Evolutionary conservation across 768 basidiomycete species (phyloP).

Genomic region (Trametes cubensis): DNA sequence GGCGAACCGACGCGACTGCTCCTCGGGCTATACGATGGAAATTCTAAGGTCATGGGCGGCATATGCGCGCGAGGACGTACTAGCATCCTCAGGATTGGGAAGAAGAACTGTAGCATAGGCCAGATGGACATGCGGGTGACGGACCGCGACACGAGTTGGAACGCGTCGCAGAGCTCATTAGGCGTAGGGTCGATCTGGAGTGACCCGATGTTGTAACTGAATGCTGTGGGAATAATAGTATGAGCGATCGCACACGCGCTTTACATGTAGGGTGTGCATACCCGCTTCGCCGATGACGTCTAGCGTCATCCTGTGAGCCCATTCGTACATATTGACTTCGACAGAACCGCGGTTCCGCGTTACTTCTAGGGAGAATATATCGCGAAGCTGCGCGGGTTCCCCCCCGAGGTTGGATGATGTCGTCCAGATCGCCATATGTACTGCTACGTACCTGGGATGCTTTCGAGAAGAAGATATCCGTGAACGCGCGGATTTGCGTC

Average conservation of each 20-base stretch:
- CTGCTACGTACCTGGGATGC: conserved; percentile 44
- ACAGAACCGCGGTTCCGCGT: conserved; percentile 27
- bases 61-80: background rate
- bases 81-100: conserved; percentile 30
- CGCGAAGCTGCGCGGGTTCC: conserved; percentile 22
- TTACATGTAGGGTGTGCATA: conserved; percentile 4
- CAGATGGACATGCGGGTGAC: conserved; percentile 2
- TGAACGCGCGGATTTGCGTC: conserved; percentile 58
- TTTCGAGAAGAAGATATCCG: conserved; percentile 59
- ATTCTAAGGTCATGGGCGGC: too few species aligned
- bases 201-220: conserved; percentile 38
- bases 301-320: conserved; percentile 40
- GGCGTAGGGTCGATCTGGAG: conserved; percentile 29
- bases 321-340: conserved; percentile 36
- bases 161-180: conserved; percentile 38
- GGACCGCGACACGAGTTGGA: conserved; percentile 28
- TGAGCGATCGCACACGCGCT: background rate
- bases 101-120: conserved; percentile 18
- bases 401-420: too few species aligned
- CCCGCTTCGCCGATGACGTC: conserved; percentile 48
- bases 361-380: conserved; percentile 34
- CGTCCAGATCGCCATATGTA: too few species aligned
- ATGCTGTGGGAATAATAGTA: conserved; percentile 28
- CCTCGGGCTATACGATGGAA: conserved; percentile 3
- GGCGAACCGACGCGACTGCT: conserved; percentile 3